Base-by-base conservation (phyloP, 2,329 filamentous ascomycete species). In the Teratosphaeria pseudoeucalypti region DNA sequence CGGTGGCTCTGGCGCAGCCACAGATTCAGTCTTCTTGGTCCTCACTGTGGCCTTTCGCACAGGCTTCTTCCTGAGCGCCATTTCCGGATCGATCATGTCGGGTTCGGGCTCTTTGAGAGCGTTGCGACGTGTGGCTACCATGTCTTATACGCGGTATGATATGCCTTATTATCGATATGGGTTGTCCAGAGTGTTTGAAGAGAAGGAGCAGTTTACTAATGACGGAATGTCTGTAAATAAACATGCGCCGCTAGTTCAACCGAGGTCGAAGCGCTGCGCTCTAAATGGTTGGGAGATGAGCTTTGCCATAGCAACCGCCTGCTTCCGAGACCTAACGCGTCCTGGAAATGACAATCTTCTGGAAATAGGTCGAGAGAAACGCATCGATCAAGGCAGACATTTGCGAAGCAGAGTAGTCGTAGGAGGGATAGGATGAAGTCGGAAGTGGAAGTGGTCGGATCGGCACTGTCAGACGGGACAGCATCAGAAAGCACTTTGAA, bases 91-190 rank as follows among this genome's bases (percentile, higher is more conserved):
- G 16, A 57, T 52, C 34, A 56, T 52, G 19, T 63, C 64, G n/a
- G 61, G 61, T 23, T 63, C 62, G 10, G 58, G 64, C 19, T 60
- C 62, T 2, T 62, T 68, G 3, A 65, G 64, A 62, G 68, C 68
- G 32, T 65, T 67, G 34, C 69, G 63, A 60, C 72, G 62, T 58
- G 72, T 74, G 19, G 71, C 70, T 47, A 73, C 71, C 72, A 74
- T 74, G 23, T 23, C 23, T 23, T 23, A 27, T 27, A 65, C n/a
- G 55, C 53, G 43, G 52, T 49, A 57, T 34, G 34, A 47, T 58
- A 27, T 58, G 26, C 19, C n/a, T 43, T 52, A 54, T 14, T 9
- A 57, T 14, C 1, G 26, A 32, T 52, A 9, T 9, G 16, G 43
- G 12, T 3, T 49, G 16, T 19, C n/a, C 37, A 3, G 37, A 4